Base-by-base conservation (phyloP, 495 filamentous ascomycete species). In the Pyronema omphalodes region DNA sequence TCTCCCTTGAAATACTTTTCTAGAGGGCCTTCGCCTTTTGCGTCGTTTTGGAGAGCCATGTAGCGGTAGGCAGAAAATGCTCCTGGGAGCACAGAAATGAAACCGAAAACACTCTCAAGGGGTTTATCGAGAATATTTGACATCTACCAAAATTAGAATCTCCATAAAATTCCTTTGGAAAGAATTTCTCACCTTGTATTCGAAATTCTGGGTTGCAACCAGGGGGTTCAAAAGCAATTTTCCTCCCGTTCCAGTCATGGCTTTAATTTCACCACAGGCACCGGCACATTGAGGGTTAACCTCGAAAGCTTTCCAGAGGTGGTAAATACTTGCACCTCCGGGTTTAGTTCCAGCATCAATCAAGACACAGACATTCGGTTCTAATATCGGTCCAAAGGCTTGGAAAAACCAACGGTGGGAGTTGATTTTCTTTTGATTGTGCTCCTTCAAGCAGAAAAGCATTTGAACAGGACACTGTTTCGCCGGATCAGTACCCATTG, bases 351-450 rank as follows among this genome's bases (percentile, higher is more conserved):
- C 93, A 3, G 89, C 91, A 69, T 99, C 93, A 59, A 99, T 80
- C 53, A 99, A 75, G 35, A 95, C 87, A 63, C 93, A 96, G 54
- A 96, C 89, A 59, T 95, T 96, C 9, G 93, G 93, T 44, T 99
- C 80, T 15, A 99, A 70, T 8, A 96, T 84, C 40, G 77, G 76
- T 49, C 93, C 93, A 67, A 99, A 99, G 0, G 89, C 93, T 64
- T 94, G 83, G 77, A 99, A 96, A 71, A 96, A 95, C 93, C 93
- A 99, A 60, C 93, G 73, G 66, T 99, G 93, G 1, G 89, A 95
- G 66, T 99, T 99, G 75, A 99, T 96, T 73, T 99, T 99, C 74
- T 99, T 99, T 73, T 94, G 88, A 65, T 99, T 99, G 74, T 95
- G 93, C 67, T 99, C 93, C 74, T 99, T 99, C 58, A 99, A 67